These are phyloP conservation scores for Daldinia childiae DNA, from an alignment of 495 filamentous ascomycete genomes.

Conservation along the genomic window DNA sequence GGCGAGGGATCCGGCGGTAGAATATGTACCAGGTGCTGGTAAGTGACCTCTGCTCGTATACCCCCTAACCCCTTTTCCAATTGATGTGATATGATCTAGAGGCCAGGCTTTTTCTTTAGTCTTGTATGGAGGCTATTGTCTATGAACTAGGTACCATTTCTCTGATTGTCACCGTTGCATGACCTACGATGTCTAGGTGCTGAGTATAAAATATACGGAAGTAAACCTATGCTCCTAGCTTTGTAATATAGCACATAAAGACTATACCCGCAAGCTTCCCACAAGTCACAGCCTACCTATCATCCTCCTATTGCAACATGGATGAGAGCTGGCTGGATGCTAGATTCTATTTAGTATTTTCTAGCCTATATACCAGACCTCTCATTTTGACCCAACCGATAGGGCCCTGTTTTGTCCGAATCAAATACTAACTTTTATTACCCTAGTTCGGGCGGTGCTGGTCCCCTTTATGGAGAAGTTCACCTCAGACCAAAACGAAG, in stretches of 20 bases:
- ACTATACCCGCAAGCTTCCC: background rate
- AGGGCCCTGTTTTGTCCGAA: background rate
- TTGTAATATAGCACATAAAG: background rate
- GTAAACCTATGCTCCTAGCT: background rate
- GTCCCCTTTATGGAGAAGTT: slow-evolving; percentile 27
- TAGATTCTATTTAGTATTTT: background rate
- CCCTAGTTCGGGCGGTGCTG: slow-evolving; percentile 22
- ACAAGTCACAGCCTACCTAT: background rate
- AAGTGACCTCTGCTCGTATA: slow-evolving; percentile 2
- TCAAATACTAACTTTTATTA: background rate
- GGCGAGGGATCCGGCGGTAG: slow-evolving; percentile 31
- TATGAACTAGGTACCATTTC: no score
- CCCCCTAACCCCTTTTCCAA: background rate
- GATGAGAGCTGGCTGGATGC: background rate
- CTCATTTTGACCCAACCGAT: background rate
- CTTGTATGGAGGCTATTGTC: background rate
- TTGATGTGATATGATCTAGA: background rate
- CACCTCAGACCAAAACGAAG: slow-evolving; percentile 25
- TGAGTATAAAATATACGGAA: background rate
- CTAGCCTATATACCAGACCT: background rate
- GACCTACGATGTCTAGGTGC: no score
- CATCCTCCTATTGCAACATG: background rate
- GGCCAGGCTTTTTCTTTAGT: background rate
- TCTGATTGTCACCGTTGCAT: no score
- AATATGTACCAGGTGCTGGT: slow-evolving; percentile 33